Evolutionary conservation across 108 stramenopile species (phyloP), one percentile per base, ranked within the genome.

Genomic region (Skeletonema costatum): DNA sequence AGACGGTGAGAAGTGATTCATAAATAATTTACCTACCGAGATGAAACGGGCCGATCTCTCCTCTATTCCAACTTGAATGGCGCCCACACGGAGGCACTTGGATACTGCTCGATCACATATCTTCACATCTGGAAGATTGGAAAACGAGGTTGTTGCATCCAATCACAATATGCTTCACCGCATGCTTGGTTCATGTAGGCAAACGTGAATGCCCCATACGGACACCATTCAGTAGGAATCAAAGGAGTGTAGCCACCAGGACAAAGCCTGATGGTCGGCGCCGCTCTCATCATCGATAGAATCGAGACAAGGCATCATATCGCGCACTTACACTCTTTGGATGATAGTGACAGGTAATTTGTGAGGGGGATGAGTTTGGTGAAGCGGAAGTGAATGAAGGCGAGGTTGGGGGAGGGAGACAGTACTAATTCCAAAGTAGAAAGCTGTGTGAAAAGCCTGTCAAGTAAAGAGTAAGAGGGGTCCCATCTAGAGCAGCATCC

Each of bases 281-380:
- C 80, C 80, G 73, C 80, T 70, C 69, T 70, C 80, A 53, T 78
- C 78, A 60, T 71, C 78, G 66, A 72, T 38, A 32, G 44, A n/a
- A 64, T 74, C 68, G 74, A 70, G 74, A 74, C 67, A 73, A 75
- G 73, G 80, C 74, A 81, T 81, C 80, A 67, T 71, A 48, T 81
- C 80, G 80, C 80, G 80, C 80, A 81, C 80, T 74, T 75, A 81
- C 80, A 75, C 80, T 69, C 53, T 56, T 46, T 25, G 25, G 25
- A 9, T 29, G 21, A 10, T 21, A 9, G 53, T 46, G 44, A n/a
- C 44, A 41, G 2, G 50, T 19, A 6, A 56, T 0, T 56, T 56
- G 21, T 51, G 17, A 19, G 17, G 17, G n/a, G 0, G 8, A 1
- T 1, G 10, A n/a, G n/a, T n/a, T 0, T 25, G 25, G 25, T 25